Base-by-base conservation (phyloP, 371 early-diverging fungal species). In the Mortierella sp. region DNA sequence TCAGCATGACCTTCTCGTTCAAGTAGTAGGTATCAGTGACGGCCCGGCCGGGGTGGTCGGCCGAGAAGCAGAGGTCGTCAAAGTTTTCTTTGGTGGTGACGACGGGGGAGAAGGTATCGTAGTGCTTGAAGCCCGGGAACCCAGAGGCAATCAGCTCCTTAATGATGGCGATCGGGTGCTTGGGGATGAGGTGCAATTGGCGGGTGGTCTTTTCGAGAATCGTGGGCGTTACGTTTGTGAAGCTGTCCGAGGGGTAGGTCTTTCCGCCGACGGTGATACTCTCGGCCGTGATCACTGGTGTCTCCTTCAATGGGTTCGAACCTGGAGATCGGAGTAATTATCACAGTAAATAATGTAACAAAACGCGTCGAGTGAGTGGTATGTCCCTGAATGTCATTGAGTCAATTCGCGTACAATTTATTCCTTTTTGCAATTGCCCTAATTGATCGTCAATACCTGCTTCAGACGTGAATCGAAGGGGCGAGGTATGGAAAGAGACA, bases 11-110 rank as follows among this genome's bases (percentile, higher is more conserved):
- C 61, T 90, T 79, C 26, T 87, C 79, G 86, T 98, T 97, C 43
- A 99, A 73, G 86, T 98, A 99, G 86, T 99, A 99, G 53, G 96
- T 97, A 78, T 99, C 99, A 1, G 95, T 92, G 43, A 86, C 89
- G 5, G 88, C 86, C 47, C 98, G 91, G 14, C 96, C 93, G 0
- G 95, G 94, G 85, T 99, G 99, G 81, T 96, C 95, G 9, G 76
- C 68, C 0, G 95, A 86, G 79, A 99, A 91, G 58, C 94, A 90
- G 14, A 99, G 91, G 29, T 94, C 93, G 80, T 99, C 99, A 92
- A 99, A 99, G 87, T 99, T 99, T 65, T 95, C 90, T 41, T 89
- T 74, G 1, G 94, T 89, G 0, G 95, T 90, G 0, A 98, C 98
- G 44, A 96, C 92, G 1, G 99, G 98, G 43, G 85, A 87, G 55